Conservation (phyloP, 2,329 filamentous ascomycete genomes). For the Shiraia bambusicola region DNA sequence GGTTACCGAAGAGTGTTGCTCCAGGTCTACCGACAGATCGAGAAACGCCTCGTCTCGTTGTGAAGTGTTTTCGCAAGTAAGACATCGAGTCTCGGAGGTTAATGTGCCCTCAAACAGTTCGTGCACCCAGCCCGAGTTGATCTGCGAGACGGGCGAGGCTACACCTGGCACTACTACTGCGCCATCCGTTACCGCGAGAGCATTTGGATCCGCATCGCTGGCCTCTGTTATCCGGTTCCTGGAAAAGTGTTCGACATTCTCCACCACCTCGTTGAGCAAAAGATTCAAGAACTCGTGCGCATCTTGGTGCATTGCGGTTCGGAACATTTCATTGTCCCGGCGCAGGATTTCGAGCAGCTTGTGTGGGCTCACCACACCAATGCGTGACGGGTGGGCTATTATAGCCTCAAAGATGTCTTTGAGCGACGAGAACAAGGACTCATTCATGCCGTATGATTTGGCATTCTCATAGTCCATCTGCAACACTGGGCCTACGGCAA, state of each 20-base stretch:
- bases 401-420: conserved; percentile 96
- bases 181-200: conserved; percentile 18
- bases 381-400: conserved; percentile 76
- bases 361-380: conserved; percentile 87
- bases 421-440: conserved; percentile 89
- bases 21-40: conserved; percentile 92
- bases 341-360: conserved; percentile 93
- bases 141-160: conserved; percentile 16
- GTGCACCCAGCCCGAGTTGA: conserved; percentile 76
- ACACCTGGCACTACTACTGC: conserved; percentile 23
- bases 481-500: conserved; percentile 82
- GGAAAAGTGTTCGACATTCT: conserved; percentile 88
- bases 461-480: conserved; percentile 82
- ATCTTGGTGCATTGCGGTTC: conserved; percentile 96
- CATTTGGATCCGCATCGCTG: conserved; percentile 30
- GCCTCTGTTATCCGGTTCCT: conserved; percentile 56
- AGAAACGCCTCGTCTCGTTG: conserved; percentile 94
- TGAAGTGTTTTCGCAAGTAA: conserved; percentile 94
- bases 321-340: conserved; percentile 95
- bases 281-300: conserved; percentile 96
- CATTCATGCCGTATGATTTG: conserved; percentile 83
- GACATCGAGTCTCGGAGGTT: conserved; percentile 92
- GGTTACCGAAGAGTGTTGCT: conserved; percentile 93
- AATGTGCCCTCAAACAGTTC: conserved; percentile 94
- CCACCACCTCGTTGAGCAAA: conserved; percentile 91